Evolutionary conservation across 2,329 filamentous ascomycete genomes (phyloP).

Genomic region (Cladosporium sp.): DNA sequence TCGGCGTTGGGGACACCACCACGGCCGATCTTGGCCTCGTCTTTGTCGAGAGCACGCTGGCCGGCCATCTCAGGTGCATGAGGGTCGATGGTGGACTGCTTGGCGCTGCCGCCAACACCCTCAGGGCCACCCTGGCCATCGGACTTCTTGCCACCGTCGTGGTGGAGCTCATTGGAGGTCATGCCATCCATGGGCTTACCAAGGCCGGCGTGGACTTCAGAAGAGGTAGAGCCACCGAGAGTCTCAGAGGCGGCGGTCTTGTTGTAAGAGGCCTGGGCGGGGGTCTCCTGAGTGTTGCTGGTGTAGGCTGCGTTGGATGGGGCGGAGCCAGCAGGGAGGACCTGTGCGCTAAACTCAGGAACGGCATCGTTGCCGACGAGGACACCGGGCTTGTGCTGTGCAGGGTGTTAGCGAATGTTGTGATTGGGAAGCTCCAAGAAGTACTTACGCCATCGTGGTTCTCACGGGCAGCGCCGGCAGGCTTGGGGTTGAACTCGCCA

Average conservation of each 20-base stretch:
- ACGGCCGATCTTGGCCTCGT: slow-evolving; percentile 34
- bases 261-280: slow-evolving; percentile 45
- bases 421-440: neutral
- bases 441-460: slow-evolving; percentile 20
- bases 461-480: slow-evolving; percentile 9
- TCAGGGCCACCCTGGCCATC: slow-evolving; percentile 43
- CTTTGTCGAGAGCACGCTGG: slow-evolving; percentile 39
- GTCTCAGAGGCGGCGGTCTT: slow-evolving; percentile 48
- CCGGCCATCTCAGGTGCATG: slow-evolving; percentile 27
- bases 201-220: slow-evolving; percentile 54
- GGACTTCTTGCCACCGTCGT: slow-evolving; percentile 44
- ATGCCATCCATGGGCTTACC: slow-evolving; percentile 54
- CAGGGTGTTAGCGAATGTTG: slow-evolving; percentile 8
- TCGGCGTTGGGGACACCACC: slow-evolving; percentile 37
- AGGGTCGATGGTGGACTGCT: slow-evolving; percentile 28
- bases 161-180: slow-evolving; percentile 48
- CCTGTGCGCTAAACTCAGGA: slow-evolving; percentile 65
- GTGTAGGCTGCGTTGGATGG: slow-evolving; percentile 51
- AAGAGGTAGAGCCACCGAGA: slow-evolving; percentile 53
- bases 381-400: slow-evolving; percentile 63
- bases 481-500: slow-evolving; percentile 18
- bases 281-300: slow-evolving; percentile 43
- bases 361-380: slow-evolving; percentile 59
- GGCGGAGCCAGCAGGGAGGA: slow-evolving; percentile 62
- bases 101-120: slow-evolving; percentile 41